Percentiles rank a stretch among this genome's conserved stretches.
phyloP scores from a whole-genome alignment of 768 basidiomycete genomes.

The Paxillus ammoniavirescens region DNA sequence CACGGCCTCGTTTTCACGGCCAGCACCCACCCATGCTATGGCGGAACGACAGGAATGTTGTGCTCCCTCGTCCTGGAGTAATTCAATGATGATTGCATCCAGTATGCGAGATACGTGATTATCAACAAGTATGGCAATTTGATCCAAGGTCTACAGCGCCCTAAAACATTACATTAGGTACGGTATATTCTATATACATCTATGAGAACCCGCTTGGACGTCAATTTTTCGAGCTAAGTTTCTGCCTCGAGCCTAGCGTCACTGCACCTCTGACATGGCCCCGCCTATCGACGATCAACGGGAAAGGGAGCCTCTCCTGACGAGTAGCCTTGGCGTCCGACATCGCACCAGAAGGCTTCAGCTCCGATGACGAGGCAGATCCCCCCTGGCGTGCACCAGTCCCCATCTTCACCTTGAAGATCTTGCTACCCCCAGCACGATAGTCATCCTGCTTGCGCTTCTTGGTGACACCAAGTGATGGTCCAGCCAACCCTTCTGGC shows the following conservation, averaged over 20 bases:
- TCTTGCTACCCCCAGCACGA: slow-evolving; percentile 14
- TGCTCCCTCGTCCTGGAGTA: too few species aligned
- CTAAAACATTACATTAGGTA: neutral
- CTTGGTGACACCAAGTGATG: slow-evolving; percentile 5
- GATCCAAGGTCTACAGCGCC: too few species aligned
- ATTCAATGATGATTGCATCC: too few species aligned
- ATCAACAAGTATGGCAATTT: too few species aligned
- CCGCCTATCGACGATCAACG: slow-evolving; percentile 20
- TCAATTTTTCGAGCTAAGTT: slow-evolving; percentile 32
- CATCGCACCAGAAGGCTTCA: neutral
- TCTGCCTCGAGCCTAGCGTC: slow-evolving; percentile 28
- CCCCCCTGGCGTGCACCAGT: slow-evolving; percentile 3
- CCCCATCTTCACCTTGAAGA: slow-evolving; percentile 24
- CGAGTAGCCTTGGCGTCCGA: neutral
- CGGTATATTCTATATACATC: neutral
- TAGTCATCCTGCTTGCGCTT: slow-evolving; percentile 11
- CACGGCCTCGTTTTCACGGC: too few species aligned
- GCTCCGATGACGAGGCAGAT: neutral
- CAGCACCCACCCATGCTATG: too few species aligned
- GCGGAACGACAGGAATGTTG: too few species aligned
- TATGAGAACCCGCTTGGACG: neutral
- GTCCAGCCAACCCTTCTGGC: slow-evolving; percentile 5
- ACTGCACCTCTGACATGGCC: slow-evolving; percentile 24
- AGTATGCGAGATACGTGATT: too few species aligned
- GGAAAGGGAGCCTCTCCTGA: neutral